phyloP scores from a whole-genome alignment of 2,329 filamentous ascomycete genomes.

The Aspergillus caelatus region DNA sequence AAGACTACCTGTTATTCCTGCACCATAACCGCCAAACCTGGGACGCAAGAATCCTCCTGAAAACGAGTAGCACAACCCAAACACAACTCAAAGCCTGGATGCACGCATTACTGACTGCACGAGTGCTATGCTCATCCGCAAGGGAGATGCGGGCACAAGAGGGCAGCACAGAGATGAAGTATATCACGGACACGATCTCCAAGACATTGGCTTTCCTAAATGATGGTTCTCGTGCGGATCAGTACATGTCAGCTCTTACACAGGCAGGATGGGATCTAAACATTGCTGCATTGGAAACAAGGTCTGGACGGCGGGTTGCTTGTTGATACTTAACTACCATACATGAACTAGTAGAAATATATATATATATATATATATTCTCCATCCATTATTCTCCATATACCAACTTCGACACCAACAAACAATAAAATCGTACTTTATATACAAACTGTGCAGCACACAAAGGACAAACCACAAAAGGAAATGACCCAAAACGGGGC shows the following conservation, averaged over 20 bases:
- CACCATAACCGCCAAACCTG: slow-evolving; percentile 34
- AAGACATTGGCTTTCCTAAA: slow-evolving; percentile 47
- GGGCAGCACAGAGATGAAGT: not conserved
- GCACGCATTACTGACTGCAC: slow-evolving; percentile 58
- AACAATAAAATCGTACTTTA: not conserved
- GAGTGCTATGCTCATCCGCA: slow-evolving; percentile 17
- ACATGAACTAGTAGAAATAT: not conserved
- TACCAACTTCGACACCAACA: not conserved
- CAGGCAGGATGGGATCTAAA: slow-evolving; percentile 68
- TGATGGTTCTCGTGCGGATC: slow-evolving; percentile 46
- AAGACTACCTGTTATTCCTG: slow-evolving; percentile 66
- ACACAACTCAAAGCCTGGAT: slow-evolving; percentile 65
- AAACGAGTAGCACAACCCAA: slow-evolving; percentile 54
- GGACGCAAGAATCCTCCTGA: slow-evolving; percentile 64
- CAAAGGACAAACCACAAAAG: not conserved
- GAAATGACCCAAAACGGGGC: not conserved
- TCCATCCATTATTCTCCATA: not conserved
- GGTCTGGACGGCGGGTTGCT: slow-evolving; percentile 49
- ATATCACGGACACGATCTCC: slow-evolving; percentile 42
- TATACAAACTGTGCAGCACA: not conserved
- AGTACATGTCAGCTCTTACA: slow-evolving; percentile 46
- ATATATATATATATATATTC: not conserved
- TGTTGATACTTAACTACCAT: not conserved
- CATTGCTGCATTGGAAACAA: slow-evolving; percentile 67
- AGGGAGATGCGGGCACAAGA: not conserved